Conservation (phyloP, 1,284 basidiomycete genomes). For the Ganoderma meredithae region DNA sequence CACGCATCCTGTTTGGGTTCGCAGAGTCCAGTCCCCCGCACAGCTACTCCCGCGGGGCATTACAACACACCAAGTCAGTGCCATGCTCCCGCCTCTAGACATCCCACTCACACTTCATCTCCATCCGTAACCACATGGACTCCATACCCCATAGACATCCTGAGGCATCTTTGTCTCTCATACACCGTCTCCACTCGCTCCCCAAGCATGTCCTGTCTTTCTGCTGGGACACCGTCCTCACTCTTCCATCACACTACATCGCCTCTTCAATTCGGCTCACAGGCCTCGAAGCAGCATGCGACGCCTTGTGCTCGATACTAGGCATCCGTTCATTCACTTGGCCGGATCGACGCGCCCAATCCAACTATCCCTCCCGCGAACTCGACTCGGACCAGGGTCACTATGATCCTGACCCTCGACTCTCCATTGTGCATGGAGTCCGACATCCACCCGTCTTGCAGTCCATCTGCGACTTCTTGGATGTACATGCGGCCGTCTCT, state of each 20-base stretch:
- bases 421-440: neutral
- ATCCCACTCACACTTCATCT: no score
- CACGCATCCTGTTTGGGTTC: no score
- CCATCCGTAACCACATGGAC: no score
- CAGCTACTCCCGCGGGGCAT: no score
- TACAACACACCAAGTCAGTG: no score
- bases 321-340: neutral
- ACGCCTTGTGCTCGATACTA: neutral
- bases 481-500: constrained; percentile 45
- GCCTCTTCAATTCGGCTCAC: neutral
- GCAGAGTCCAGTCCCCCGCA: no score
- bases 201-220: neutral
- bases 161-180: neutral
- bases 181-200: neutral
- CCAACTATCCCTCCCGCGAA: neutral
- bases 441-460: neutral
- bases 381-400: neutral
- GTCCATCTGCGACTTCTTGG: constrained; percentile 56
- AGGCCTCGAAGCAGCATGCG: neutral
- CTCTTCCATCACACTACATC: neutral
- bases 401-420: neutral
- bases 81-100: no score
- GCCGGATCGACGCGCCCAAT: neutral
- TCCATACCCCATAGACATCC: neutral
- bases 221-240: neutral